phyloP scores from a whole-genome alignment of 331 rosid genomes.

The Malus hybrid region DNA sequence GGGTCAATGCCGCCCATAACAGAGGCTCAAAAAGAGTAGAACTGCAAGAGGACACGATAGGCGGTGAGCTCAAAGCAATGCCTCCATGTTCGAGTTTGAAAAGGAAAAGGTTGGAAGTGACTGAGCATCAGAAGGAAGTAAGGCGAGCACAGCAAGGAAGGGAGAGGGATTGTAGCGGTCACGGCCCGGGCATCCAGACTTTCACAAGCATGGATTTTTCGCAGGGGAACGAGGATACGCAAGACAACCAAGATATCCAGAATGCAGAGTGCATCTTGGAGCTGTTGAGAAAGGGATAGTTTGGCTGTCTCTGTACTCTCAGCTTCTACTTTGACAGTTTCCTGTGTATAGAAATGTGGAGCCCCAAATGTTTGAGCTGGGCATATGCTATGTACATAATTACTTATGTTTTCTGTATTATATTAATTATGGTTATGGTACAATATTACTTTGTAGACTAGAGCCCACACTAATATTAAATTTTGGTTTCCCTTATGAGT shows the following conservation, averaged over 20 bases:
- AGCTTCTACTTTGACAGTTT: background rate
- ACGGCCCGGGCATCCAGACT: slow-evolving; percentile 69
- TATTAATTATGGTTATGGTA: too few species aligned
- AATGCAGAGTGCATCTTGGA: slow-evolving; percentile 50
- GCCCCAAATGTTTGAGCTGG: background rate
- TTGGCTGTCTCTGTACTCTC: slow-evolving; percentile 7
- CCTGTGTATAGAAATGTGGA: background rate
- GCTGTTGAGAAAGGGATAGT: slow-evolving; percentile 31
- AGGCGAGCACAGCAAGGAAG: slow-evolving; percentile 75
- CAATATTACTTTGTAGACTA: too few species aligned
- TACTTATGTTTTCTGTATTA: too few species aligned
- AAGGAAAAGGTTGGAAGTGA: slow-evolving; percentile 52
- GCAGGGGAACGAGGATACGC: slow-evolving; percentile 54
- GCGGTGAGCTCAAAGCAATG: slow-evolving; percentile 14
- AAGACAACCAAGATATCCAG: slow-evolving; percentile 48
- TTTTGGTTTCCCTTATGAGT: too few species aligned
- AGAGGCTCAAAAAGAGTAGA: slow-evolving; percentile 56
- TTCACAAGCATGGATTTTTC: slow-evolving; percentile 65
- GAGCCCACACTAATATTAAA: too few species aligned
- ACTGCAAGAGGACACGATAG: slow-evolving; percentile 20
- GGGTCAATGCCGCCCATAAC: slow-evolving; percentile 38
- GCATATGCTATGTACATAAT: too few species aligned
- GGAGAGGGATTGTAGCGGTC: slow-evolving; percentile 54
- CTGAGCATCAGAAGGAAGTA: slow-evolving; percentile 80
- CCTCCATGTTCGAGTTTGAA: slow-evolving; percentile 19